A percentile compares a stretch with the other conserved stretches of the same genome.
Conservation (phyloP, 257 asterid species). For the Plantago elongata region DNA sequence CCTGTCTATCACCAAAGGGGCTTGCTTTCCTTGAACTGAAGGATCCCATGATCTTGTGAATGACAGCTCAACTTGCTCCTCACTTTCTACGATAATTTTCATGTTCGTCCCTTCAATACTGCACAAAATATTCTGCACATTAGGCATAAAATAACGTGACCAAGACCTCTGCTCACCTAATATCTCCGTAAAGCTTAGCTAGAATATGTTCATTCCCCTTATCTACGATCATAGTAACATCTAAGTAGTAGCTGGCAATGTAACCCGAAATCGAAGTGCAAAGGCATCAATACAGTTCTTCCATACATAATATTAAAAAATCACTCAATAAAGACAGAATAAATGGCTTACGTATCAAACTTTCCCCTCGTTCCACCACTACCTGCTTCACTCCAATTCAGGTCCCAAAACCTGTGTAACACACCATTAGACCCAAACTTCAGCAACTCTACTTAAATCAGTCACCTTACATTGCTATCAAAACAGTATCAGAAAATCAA, state of each 20-base stretch:
- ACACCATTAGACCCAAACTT: constrained; percentile 14
- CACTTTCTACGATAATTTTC: constrained; percentile 50
- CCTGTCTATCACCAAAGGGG: constrained; percentile 62
- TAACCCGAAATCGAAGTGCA: background rate
- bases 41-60: constrained; percentile 80
- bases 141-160: constrained; percentile 1
- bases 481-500: background rate
- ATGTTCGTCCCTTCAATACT: constrained; percentile 67
- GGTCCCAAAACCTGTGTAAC: constrained; percentile 56
- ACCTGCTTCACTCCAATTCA: constrained; percentile 60
- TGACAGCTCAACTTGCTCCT: constrained; percentile 68
- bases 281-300: constrained; percentile 8
- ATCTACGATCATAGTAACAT: constrained; percentile 3
- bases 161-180: background rate
- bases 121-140: constrained; percentile 19
- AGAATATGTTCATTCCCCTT: background rate
- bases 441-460: constrained; percentile 3
- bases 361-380: constrained; percentile 46
- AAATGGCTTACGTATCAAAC: constrained; percentile 46
- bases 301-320: background rate
- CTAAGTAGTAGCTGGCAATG: background rate
- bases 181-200: background rate
- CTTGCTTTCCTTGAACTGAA: constrained; percentile 53
- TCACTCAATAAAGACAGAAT: constrained; percentile 7
- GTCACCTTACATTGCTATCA: background rate